Percentiles rank a stretch among this genome's conserved stretches.
These are phyloP conservation scores for Kingdonia uniflora DNA, from an alignment of 164 flowering plant species.

Conservation along the genomic window DNA sequence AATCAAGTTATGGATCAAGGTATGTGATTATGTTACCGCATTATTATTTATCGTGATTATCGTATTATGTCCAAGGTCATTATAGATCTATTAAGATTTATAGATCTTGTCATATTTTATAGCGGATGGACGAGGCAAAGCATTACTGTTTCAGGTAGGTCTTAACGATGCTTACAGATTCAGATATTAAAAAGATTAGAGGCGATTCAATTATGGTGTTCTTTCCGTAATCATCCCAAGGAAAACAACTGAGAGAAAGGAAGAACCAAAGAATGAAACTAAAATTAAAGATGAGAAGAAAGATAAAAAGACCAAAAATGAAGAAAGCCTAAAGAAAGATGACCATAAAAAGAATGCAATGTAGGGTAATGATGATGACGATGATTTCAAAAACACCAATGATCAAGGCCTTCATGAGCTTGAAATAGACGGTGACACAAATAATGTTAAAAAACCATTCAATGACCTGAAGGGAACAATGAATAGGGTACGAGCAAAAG, in stretches of 20 bases:
- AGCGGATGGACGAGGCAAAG: slow-evolving; percentile 9
- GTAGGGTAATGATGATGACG: background rate
- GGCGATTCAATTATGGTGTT: slow-evolving; percentile 32
- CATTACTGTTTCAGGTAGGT: slow-evolving; percentile 16
- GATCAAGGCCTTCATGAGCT: background rate
- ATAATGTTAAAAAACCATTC: background rate
- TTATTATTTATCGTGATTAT: too few relatives aligned
- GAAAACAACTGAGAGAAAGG: slow-evolving; percentile 8
- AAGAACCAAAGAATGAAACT: slow-evolving; percentile 5
- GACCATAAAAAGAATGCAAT: background rate
- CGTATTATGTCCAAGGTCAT: too few relatives aligned
- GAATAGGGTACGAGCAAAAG: background rate
- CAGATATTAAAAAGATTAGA: slow-evolving; percentile 21
- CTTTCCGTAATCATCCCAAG: slow-evolving; percentile 43
- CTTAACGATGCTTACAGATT: slow-evolving; percentile 26
- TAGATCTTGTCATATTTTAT: too few relatives aligned
- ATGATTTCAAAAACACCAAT: background rate
- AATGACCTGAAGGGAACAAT: background rate
- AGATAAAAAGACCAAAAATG: background rate
- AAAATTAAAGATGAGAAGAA: slow-evolving; percentile 4
- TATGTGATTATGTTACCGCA: too few relatives aligned
- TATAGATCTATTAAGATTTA: too few relatives aligned
- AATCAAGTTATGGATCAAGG: too few relatives aligned
- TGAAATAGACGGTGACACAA: background rate
- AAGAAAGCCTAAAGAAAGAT: background rate